Evolutionary conservation across 139 green algal genomes (phyloP), one percentile per base, ranked within the genome.

Genomic region (Auxenochlorella protothecoides): DNA sequence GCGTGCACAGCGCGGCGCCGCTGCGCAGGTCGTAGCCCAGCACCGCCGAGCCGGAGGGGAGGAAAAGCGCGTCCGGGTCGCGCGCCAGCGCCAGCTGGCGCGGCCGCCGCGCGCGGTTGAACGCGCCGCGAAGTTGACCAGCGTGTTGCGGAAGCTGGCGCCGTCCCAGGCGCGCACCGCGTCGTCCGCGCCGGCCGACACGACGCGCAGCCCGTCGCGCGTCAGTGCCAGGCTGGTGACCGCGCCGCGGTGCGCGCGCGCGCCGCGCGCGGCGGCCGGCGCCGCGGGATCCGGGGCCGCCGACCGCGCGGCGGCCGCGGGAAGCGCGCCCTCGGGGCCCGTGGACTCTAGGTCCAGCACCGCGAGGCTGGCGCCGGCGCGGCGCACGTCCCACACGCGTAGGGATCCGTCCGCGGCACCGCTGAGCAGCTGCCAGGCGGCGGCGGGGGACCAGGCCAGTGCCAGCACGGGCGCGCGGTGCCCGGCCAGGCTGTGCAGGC

Each of bases 131-230:
- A 89, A 96, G 66, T 89, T 79, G 4, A 93, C 83, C 59, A 95
- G 80, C 67, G 69, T 53, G 76, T 95, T 85, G 16, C 79, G 68
- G 57, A 55, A 13, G 3, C 27, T 70, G 51, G 66, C 5, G 13
- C 78, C 72, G 75, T 97, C 88, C 91, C 91, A 96, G 65, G 96
- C 82, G 15, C 87, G 76, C 62, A 97, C 57, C 0, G 81, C 77
- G n/a, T 78, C 81, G 79, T 96, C 91, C 3, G 80, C 87, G 59
- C 87, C 91, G n/a, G 83, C 82, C 57, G 75, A 88, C 4, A 96
- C 52, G 69, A 82, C 83, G 72, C 80, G 74, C 14, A 88, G 73
- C 0, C 87, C 90, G 68, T 95, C 80, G 5, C 81, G 78, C 2
- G 81, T 90, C 2, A 79, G 78, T 70, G 80, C 69, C 13, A 96